Percentiles rank a stretch among this genome's conserved stretches.
phyloP scores from a whole-genome alignment of 805 yeast genomes.

The Wickerhamiella nectarea region DNA sequence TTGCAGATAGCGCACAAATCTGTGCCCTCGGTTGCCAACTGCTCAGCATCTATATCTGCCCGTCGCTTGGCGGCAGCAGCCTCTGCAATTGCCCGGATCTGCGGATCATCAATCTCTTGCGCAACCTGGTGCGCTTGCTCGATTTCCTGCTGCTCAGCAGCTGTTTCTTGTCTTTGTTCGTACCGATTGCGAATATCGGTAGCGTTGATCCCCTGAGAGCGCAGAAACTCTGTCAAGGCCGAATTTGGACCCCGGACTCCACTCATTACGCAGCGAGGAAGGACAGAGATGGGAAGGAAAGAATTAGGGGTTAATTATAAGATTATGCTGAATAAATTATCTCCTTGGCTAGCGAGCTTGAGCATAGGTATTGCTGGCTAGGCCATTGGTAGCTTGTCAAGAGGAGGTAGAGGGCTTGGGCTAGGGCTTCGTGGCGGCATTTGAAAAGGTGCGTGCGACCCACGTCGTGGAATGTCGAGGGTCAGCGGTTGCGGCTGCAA shows the following conservation, averaged over 20 bases:
- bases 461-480: neutral
- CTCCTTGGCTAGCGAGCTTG: no score
- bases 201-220: constrained; percentile 81
- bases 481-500: no score
- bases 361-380: no score
- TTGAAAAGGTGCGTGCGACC: neutral
- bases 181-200: constrained; percentile 46
- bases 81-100: constrained; percentile 17
- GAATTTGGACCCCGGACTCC: constrained; percentile 42
- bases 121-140: constrained; percentile 13
- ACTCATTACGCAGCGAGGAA: constrained; percentile 12
- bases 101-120: constrained; percentile 19
- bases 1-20: constrained; percentile 55
- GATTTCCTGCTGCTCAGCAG: constrained; percentile 24
- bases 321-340: neutral
- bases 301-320: no score
- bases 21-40: constrained; percentile 31
- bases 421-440: neutral
- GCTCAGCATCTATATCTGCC: constrained; percentile 14
- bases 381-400: neutral
- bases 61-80: constrained; percentile 21
- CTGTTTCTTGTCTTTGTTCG: constrained; percentile 20
- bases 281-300: no score
- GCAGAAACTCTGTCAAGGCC: constrained; percentile 76
- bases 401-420: neutral